Conservation (phyloP, 2,329 filamentous ascomycete genomes). For the Penicillium rolfsii region DNA sequence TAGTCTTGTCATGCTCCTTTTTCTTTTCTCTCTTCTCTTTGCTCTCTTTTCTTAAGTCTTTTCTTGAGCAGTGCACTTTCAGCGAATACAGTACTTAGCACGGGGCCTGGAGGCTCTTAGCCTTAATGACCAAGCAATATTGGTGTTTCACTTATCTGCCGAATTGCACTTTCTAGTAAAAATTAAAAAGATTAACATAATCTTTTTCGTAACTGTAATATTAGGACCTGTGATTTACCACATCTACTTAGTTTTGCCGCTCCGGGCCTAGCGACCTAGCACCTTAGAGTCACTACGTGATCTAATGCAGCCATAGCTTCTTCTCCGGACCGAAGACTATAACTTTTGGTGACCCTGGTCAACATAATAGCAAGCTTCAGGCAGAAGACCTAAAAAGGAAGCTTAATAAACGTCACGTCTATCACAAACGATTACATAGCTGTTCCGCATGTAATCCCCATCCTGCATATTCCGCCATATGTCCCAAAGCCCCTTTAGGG, state of each 20-base stretch:
- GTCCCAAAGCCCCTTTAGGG: no score
- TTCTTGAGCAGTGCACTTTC: slow-evolving; percentile 7
- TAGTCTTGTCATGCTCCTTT: not conserved
- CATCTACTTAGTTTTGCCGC: no score
- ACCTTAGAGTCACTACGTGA: no score
- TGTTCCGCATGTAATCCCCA: slow-evolving; percentile 10
- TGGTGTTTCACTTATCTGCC: not conserved
- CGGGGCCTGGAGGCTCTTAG: not conserved
- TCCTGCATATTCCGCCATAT: slow-evolving; percentile 3
- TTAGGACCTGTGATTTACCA: no score
- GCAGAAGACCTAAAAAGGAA: not conserved
- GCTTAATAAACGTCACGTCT: not conserved
- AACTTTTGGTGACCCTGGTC: no score
- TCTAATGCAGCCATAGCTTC: no score
- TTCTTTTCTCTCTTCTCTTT: not conserved
- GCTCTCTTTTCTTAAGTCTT: not conserved
- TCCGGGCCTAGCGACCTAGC: no score
- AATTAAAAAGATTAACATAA: no score
- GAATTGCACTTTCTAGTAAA: no score
- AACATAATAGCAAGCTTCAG: no score
- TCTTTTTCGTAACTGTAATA: no score
- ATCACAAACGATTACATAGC: slow-evolving; percentile 1
- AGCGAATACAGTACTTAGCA: slow-evolving; percentile 2
- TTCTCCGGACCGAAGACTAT: no score
- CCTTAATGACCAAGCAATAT: slow-evolving; percentile 6